phyloP scores from a whole-genome alignment of 2,329 filamentous ascomycete genomes.

The Dendryphion nanum region DNA sequence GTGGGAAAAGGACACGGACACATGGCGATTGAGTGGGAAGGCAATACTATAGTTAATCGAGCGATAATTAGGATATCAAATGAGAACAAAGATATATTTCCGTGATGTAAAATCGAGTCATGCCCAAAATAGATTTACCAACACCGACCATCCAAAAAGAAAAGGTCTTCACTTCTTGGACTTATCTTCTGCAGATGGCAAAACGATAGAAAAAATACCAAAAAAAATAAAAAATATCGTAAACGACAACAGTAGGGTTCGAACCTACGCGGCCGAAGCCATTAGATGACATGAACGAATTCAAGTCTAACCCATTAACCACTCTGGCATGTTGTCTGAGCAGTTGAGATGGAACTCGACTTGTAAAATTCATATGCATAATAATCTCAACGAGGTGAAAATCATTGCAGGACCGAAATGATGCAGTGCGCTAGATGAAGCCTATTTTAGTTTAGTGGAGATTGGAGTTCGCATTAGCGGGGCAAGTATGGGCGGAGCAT shows the following conservation, averaged over 20 bases:
- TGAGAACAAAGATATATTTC: background rate
- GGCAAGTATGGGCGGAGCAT: no score
- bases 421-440: no score
- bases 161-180: no score
- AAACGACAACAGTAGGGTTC: slow-evolving; percentile 14
- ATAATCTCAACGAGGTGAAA: no score
- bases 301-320: slow-evolving; percentile 46
- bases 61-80: background rate
- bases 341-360: no score
- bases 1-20: slow-evolving; percentile 29
- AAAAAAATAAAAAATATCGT: slow-evolving; percentile 1
- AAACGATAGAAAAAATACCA: no score
- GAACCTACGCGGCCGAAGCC: slow-evolving; percentile 43
- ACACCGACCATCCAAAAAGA: no score
- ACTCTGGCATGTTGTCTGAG: slow-evolving; percentile 41
- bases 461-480: no score
- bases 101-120: background rate
- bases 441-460: no score
- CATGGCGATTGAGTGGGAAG: slow-evolving; percentile 35
- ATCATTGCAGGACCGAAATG: no score
- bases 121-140: background rate
- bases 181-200: no score
- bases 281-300: slow-evolving; percentile 41
- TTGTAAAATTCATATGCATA: no score
- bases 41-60: slow-evolving; percentile 28